Evolutionary conservation across 2,329 filamentous ascomycete genomes (phyloP).

Genomic region (Fusarium praegraminearum): DNA sequence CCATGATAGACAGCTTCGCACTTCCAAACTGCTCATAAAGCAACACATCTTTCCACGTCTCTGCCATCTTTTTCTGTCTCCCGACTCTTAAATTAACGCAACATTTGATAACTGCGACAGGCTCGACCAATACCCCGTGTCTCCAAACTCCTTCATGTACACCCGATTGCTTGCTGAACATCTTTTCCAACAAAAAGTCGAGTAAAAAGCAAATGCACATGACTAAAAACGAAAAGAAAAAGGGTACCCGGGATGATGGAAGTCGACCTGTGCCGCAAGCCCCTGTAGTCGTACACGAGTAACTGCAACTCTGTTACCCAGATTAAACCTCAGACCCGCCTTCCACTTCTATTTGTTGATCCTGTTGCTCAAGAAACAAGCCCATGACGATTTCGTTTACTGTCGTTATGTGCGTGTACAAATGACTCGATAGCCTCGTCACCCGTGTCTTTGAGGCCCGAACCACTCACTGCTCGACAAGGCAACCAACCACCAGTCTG

Average conservation of each 20-base stretch:
- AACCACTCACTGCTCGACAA: background rate
- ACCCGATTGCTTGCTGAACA: constrained; percentile 30
- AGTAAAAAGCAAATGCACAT: constrained; percentile 24
- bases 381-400: constrained; percentile 35
- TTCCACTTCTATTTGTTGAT: constrained; percentile 35
- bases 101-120: constrained; percentile 24
- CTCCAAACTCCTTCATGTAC: constrained; percentile 29
- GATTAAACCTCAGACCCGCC: constrained; percentile 45
- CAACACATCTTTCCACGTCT: constrained; percentile 10
- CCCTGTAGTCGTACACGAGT: constrained; percentile 52
- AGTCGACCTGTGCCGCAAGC: constrained; percentile 41
- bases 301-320: constrained; percentile 50
- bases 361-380: constrained; percentile 27
- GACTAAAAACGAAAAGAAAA: constrained; percentile 28
- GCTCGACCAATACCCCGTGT: constrained; percentile 19
- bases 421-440: constrained; percentile 6
- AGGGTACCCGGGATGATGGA: constrained; percentile 37
- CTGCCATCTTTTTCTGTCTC: constrained; percentile 15
- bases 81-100: constrained; percentile 30
- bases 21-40: constrained; percentile 34
- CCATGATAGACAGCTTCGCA: constrained; percentile 42
- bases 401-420: constrained; percentile 32
- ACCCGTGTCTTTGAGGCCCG: constrained; percentile 5
- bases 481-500: background rate
- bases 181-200: constrained; percentile 34